Conservation (phyloP, 106 monocot genomes). For the Agapanthus africanus region DNA sequence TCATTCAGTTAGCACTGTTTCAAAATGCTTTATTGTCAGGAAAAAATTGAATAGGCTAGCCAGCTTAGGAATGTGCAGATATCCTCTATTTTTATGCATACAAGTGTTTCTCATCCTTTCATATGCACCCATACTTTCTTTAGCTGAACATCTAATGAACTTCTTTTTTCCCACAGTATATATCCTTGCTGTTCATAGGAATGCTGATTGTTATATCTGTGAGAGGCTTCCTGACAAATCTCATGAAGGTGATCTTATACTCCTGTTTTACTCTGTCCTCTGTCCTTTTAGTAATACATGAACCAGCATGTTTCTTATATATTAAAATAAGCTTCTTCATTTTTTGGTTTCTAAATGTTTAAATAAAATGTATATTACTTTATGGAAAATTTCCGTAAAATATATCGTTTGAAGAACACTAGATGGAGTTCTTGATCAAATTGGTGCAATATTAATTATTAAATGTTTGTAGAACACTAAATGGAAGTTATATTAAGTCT, state of each 20-base stretch:
- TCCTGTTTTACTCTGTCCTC: too few relatives aligned
- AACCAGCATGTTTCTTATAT: background rate
- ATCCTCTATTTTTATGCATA: background rate
- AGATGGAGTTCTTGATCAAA: background rate
- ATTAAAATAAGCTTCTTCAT: background rate
- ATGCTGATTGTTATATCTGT: constrained; percentile 96
- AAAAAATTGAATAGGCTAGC: background rate
- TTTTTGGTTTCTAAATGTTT: background rate
- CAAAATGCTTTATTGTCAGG: background rate
- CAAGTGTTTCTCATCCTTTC: background rate
- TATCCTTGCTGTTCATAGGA: constrained; percentile 93
- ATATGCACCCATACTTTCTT: background rate
- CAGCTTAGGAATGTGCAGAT: background rate
- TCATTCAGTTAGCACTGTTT: background rate
- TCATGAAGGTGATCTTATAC: constrained; percentile 87
- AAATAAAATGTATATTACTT: background rate
- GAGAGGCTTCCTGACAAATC: constrained; percentile 83
- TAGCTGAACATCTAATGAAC: background rate
- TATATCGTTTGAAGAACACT: too few relatives aligned
- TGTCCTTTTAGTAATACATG: too few relatives aligned
- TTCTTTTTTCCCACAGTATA: constrained; percentile 51
- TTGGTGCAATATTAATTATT: background rate
- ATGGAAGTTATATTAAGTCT: background rate
- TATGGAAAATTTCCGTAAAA: background rate
- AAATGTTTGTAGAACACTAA: background rate